These are phyloP conservation scores for Chenopodium suecicum DNA, from an alignment of 148 eudicot species.

Conservation along the genomic window DNA sequence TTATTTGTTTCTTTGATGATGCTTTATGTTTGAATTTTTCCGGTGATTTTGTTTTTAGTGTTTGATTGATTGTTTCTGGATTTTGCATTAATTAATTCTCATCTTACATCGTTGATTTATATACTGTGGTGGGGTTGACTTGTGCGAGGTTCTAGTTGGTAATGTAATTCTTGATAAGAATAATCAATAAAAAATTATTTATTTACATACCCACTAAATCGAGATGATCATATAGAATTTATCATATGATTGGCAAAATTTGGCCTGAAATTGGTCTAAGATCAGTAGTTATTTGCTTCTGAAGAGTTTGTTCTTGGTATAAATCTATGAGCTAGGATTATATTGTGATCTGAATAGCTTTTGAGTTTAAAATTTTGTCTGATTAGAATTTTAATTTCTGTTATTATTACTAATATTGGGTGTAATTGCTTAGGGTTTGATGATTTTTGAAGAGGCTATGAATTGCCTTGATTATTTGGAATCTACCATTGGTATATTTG, in stretches of 20 bases:
- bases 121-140: too few relatives aligned
- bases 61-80: not conserved
- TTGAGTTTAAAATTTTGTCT: not conserved
- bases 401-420: not conserved
- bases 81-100: not conserved
- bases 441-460: not conserved
- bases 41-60: not conserved
- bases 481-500: not conserved
- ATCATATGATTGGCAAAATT: not conserved
- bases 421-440: not conserved
- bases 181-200: too few relatives aligned
- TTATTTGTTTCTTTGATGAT: not conserved
- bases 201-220: not conserved
- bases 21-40: not conserved
- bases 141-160: too few relatives aligned
- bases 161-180: too few relatives aligned
- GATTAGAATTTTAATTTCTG: not conserved
- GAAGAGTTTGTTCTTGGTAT: conserved; percentile 2
- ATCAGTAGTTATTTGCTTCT: not conserved
- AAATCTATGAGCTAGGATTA: not conserved
- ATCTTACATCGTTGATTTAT: not conserved
- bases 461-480: not conserved
- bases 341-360: not conserved
- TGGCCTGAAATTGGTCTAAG: not conserved
- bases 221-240: not conserved